A percentile compares a stretch with the other conserved stretches of the same genome.
Evolutionary conservation across 2,329 filamentous ascomycete genomes (phyloP).

Genomic region (Sclerotinia borealis): DNA sequence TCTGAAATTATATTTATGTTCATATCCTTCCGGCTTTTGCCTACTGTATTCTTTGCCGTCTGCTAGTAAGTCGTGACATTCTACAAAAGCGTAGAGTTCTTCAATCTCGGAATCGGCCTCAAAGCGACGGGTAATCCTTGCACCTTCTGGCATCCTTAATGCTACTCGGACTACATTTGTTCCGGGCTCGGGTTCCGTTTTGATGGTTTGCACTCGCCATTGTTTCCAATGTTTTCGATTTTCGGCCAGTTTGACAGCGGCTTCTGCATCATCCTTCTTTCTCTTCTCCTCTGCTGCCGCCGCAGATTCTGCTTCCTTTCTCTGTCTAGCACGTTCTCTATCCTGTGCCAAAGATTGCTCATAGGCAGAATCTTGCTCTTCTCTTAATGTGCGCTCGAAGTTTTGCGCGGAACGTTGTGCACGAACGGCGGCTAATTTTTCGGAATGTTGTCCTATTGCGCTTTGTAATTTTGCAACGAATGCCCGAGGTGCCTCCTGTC

Average conservation of each 20-base stretch:
- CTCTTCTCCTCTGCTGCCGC: conserved; percentile 62
- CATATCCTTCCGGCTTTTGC: conserved; percentile 57
- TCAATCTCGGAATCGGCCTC: conserved; percentile 58
- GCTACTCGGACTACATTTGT: conserved; percentile 64
- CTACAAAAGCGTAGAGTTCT: conserved; percentile 89
- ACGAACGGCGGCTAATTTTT: conserved; percentile 68
- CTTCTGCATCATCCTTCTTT: conserved; percentile 54
- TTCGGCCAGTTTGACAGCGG: conserved; percentile 46
- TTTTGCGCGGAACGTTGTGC: conserved; percentile 73
- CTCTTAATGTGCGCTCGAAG: conserved; percentile 71
- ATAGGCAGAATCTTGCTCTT: conserved; percentile 88
- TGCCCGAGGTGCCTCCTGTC: conserved; percentile 62
- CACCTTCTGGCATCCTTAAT: conserved; percentile 55
- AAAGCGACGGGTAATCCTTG: conserved; percentile 74
- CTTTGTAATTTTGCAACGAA: conserved; percentile 70
- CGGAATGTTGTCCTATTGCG: conserved; percentile 69
- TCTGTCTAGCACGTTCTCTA: conserved; percentile 72
- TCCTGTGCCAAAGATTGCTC: conserved; percentile 86
- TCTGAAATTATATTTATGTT: conserved; percentile 78
- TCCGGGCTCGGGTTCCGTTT: conserved; percentile 62
- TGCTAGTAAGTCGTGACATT: conserved; percentile 69
- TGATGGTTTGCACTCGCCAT: conserved; percentile 68
- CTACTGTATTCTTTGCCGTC: conserved; percentile 27
- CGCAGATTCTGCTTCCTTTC: conserved; percentile 67
- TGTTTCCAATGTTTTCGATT: conserved; percentile 61